Percentiles rank a stretch among this genome's conserved stretches.
These are phyloP conservation scores for Mucor saturninus DNA, from an alignment of 371 early-diverging fungal species.

Conservation along the genomic window DNA sequence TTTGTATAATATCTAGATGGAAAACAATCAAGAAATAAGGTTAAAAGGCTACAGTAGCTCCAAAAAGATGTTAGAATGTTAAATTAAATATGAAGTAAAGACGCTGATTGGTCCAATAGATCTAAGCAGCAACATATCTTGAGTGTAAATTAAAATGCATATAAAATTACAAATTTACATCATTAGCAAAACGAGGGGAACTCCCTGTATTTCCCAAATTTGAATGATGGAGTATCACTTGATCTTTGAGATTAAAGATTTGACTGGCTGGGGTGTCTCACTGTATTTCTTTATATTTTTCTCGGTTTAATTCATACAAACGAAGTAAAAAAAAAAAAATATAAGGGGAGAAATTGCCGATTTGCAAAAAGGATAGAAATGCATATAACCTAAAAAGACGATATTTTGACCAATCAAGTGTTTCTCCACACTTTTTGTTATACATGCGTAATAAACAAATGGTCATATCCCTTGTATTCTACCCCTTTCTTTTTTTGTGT, in stretches of 20 bases:
- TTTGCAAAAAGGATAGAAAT: conserved; percentile 1
- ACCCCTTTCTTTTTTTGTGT: neutral
- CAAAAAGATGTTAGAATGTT: too few species aligned
- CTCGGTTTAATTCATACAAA: neutral
- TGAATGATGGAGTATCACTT: conserved; percentile 9
- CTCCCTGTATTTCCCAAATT: conserved; percentile 7
- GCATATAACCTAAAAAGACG: conserved; percentile 16
- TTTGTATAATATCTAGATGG: too few species aligned
- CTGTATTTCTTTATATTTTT: neutral
- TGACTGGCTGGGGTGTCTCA: neutral
- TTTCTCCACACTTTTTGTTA: conserved; percentile 20
- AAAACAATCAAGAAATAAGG: too few species aligned
- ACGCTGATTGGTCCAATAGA: neutral
- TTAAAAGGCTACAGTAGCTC: too few species aligned
- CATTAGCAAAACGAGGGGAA: neutral
- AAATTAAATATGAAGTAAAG: neutral
- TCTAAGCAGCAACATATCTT: neutral
- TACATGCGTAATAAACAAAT: conserved; percentile 13
- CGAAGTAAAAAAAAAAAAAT: neutral
- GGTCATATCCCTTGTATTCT: conserved; percentile 2
- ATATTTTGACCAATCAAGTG: conserved; percentile 15
- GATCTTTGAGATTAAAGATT: conserved; percentile 11
- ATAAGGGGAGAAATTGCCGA: neutral
- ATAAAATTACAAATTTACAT: neutral
- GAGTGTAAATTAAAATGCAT: neutral